Percentiles rank a stretch among this genome's conserved stretches.
Conservation (phyloP, 2,329 filamentous ascomycete species). For the Alternaria triticina region DNA sequence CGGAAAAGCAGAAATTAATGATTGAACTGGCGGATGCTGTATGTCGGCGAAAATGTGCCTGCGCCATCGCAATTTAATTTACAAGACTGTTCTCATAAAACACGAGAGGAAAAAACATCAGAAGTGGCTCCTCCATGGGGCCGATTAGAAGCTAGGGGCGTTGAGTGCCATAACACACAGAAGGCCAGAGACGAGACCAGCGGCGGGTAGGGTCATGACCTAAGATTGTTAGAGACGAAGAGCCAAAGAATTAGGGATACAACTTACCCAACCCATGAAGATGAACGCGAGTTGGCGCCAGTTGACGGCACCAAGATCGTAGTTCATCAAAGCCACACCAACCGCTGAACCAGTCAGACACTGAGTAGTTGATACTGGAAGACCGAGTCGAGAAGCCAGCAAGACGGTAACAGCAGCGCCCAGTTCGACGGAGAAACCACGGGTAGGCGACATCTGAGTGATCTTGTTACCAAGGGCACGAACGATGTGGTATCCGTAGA, state of each 20-base stretch:
- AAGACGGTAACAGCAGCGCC: conserved; percentile 67
- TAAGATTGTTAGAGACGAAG: conserved; percentile 34
- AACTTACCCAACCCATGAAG: conserved; percentile 28
- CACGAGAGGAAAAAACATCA: background rate
- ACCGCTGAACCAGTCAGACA: conserved; percentile 49
- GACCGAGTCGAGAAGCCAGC: conserved; percentile 65
- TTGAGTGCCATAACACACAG: conserved; percentile 53
- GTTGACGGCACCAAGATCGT: conserved; percentile 49
- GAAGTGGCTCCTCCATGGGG: background rate
- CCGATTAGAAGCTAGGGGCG: conserved; percentile 44
- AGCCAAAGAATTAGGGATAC: background rate
- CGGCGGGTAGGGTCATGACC: conserved; percentile 52
- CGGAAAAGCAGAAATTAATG: background rate
- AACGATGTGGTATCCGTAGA: conserved; percentile 70
- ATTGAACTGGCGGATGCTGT: background rate
- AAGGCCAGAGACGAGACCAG: conserved; percentile 50
- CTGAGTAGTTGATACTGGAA: conserved; percentile 70
- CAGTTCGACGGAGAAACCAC: conserved; percentile 51
- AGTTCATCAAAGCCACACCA: conserved; percentile 39
- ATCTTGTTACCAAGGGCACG: conserved; percentile 66
- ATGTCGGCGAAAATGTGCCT: background rate
- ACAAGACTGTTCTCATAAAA: background rate
- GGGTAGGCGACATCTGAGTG: conserved; percentile 65
- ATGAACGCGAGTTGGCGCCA: conserved; percentile 52
- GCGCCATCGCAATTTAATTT: background rate